A percentile compares a stretch with the other conserved stretches of the same genome.
Evolutionary conservation across 441 rosid species (phyloP).

Genomic region (Bocquillonia castaneifolia): DNA sequence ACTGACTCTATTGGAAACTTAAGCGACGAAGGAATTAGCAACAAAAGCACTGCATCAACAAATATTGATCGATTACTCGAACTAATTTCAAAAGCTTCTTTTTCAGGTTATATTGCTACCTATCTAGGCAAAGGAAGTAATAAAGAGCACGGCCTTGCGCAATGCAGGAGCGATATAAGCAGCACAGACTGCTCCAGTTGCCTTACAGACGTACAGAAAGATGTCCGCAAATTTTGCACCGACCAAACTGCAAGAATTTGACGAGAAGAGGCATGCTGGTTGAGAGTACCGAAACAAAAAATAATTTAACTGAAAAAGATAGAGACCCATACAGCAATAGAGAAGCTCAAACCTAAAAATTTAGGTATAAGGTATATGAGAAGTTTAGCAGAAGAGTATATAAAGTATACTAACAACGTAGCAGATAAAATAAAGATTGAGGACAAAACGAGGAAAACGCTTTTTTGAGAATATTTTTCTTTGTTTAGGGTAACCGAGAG

Average conservation of each 20-base stretch:
- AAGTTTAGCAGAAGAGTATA: no score
- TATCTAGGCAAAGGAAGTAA: conserved; percentile 35
- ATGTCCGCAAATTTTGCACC: conserved; percentile 48
- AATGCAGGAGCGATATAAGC: conserved; percentile 71
- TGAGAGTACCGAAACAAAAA: no score
- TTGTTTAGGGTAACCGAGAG: no score
- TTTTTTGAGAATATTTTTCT: no score
- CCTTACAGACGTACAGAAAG: conserved; percentile 51
- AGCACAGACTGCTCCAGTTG: conserved; percentile 46
- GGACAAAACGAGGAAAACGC: no score
- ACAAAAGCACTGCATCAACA: neutral
- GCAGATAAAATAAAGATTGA: no score
- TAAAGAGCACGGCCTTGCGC: conserved; percentile 61
- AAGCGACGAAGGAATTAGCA: conserved; percentile 21
- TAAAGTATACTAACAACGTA: no score
- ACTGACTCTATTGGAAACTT: conserved; percentile 13
- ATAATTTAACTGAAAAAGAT: no score
- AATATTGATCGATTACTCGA: conserved; percentile 27
- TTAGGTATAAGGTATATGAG: no score
- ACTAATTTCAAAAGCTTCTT: conserved; percentile 39
- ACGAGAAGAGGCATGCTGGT: no score
- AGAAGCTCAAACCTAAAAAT: no score
- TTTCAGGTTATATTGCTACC: conserved; percentile 39
- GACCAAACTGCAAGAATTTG: conserved; percentile 54
- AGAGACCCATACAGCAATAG: no score